phyloP scores from a whole-genome alignment of 2,329 filamentous ascomycete genomes.

The Pleoardoris graminearum region DNA sequence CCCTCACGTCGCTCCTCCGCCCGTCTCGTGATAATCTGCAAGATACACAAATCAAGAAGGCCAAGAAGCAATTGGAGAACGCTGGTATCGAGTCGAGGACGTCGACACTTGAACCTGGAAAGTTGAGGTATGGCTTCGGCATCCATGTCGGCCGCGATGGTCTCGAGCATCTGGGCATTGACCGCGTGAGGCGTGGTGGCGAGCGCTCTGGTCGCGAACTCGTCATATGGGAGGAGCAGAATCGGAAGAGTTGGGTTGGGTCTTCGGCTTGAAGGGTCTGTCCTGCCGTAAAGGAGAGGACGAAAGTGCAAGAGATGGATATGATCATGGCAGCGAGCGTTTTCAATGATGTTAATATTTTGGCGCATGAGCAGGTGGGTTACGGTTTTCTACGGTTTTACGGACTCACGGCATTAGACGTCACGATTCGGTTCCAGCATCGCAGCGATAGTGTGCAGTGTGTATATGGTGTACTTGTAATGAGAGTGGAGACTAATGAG shows the following conservation, averaged over 20 bases:
- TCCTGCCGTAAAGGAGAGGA: background rate
- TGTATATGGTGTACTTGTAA: too few species aligned
- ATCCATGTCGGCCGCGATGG: constrained; percentile 62
- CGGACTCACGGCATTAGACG: constrained; percentile 15
- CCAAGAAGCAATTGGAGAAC: constrained; percentile 10
- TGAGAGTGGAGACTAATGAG: too few species aligned
- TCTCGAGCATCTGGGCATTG: constrained; percentile 62
- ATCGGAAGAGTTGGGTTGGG: constrained; percentile 32
- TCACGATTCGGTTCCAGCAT: constrained; percentile 10
- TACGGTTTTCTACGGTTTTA: constrained; percentile 14
- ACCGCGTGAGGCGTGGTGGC: constrained; percentile 53
- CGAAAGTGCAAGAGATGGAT: background rate
- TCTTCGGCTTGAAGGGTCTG: constrained; percentile 4
- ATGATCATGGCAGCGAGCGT: background rate
- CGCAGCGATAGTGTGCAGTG: too few species aligned
- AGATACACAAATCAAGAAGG: constrained; percentile 24
- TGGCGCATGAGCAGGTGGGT: constrained; percentile 8
- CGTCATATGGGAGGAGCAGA: constrained; percentile 44
- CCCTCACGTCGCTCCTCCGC: constrained; percentile 33
- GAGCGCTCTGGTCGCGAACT: constrained; percentile 38
- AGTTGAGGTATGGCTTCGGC: constrained; percentile 59
- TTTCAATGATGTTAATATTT: background rate
- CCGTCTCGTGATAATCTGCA: constrained; percentile 34
- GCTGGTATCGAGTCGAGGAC: constrained; percentile 32
- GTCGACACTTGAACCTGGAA: constrained; percentile 30